A percentile compares a stretch with the other conserved stretches of the same genome.
These are phyloP conservation scores for Malassezia brasiliensis DNA, from an alignment of 1,284 basidiomycete species.

Conservation along the genomic window DNA sequence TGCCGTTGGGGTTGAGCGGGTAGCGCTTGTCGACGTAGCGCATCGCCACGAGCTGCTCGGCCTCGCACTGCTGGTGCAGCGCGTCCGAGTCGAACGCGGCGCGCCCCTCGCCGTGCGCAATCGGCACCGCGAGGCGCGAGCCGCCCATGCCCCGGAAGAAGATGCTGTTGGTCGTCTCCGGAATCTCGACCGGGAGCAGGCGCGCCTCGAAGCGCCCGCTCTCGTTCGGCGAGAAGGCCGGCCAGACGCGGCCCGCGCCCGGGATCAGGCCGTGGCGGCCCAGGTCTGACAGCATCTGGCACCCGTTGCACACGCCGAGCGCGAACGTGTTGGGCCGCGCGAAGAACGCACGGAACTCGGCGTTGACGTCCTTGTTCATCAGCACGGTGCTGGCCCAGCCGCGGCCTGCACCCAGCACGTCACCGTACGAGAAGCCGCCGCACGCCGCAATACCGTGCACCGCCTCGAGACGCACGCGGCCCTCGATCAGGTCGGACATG, in stretches of 20 bases:
- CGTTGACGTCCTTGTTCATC: slow-evolving; percentile 63
- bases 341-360: slow-evolving; percentile 66
- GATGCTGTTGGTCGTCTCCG: slow-evolving; percentile 55
- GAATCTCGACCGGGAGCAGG: slow-evolving; percentile 69
- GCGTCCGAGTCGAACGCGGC: slow-evolving; percentile 56
- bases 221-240: slow-evolving; percentile 77
- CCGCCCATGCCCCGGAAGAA: slow-evolving; percentile 83
- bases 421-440: slow-evolving; percentile 96
- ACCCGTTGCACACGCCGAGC: slow-evolving; percentile 94
- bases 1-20: slow-evolving; percentile 77
- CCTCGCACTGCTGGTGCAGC: slow-evolving; percentile 20
- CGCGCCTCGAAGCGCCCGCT: slow-evolving; percentile 86
- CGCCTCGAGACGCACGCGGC: slow-evolving; percentile 56
- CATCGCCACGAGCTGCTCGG: slow-evolving; percentile 26
- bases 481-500: slow-evolving; percentile 88
- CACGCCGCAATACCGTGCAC: slow-evolving; percentile 89
- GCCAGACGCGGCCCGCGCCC: slow-evolving; percentile 69
- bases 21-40: slow-evolving; percentile 39
- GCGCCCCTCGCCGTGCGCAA: slow-evolving; percentile 92
- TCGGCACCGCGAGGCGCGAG: slow-evolving; percentile 75
- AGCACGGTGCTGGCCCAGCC: slow-evolving; percentile 94
- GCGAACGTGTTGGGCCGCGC: slow-evolving; percentile 68
- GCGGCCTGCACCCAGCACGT: slow-evolving; percentile 91
- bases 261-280: slow-evolving; percentile 63
- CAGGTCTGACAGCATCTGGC: slow-evolving; percentile 87